These are phyloP conservation scores for Hymenoscyphus fraxineus DNA, from an alignment of 2,329 filamentous ascomycete genomes.

Conservation along the genomic window DNA sequence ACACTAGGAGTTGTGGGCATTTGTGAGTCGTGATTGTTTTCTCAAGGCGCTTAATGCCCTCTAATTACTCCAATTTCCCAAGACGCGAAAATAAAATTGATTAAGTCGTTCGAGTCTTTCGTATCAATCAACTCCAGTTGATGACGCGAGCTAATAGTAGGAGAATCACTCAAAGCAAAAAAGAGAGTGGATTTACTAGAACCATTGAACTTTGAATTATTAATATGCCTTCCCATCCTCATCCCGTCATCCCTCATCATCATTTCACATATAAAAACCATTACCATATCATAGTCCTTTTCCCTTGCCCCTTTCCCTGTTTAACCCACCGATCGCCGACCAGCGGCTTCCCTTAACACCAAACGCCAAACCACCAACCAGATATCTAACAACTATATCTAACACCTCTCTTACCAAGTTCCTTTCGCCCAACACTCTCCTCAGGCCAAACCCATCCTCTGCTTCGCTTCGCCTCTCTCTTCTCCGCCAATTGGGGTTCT, in stretches of 20 bases:
- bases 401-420: slow-evolving; percentile 64
- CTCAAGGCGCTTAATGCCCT: no score
- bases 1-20: no score
- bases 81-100: no score
- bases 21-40: no score
- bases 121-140: no score
- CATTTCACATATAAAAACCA: neutral
- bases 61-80: no score
- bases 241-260: neutral
- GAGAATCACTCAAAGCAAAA: no score
- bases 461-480: slow-evolving; percentile 69
- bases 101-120: no score
- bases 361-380: neutral
- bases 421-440: slow-evolving; percentile 67
- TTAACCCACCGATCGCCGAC: neutral
- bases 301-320: neutral
- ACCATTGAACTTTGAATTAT: no score
- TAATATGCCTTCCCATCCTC: no score
- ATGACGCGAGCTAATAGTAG: no score
- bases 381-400: slow-evolving; percentile 41
- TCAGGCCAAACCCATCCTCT: slow-evolving; percentile 75
- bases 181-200: no score
- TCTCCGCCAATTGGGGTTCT: slow-evolving; percentile 67
- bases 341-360: neutral
- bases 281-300: neutral